phyloP scores from a whole-genome alignment of 108 stramenopile species.

The Parmales sp. region DNA sequence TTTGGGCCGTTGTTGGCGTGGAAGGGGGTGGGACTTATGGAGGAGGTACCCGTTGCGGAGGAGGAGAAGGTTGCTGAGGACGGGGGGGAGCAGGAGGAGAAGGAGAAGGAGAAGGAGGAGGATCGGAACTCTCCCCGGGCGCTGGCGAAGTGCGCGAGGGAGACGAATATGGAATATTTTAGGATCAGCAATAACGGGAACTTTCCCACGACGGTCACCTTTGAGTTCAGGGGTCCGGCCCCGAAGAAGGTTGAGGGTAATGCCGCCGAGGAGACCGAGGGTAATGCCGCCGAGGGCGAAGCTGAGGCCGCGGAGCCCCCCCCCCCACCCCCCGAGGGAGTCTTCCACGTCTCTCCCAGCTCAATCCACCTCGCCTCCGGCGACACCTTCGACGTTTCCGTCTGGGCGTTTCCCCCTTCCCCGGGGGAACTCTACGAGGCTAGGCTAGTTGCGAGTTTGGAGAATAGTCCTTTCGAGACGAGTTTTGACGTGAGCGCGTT shows the following conservation, averaged over 20 bases:
- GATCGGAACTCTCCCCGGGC: not conserved
- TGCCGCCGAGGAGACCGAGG: not conserved
- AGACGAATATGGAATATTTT: constrained; percentile 36
- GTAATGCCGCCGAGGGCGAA: not conserved
- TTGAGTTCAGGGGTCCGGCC: not conserved
- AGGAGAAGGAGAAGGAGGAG: not conserved
- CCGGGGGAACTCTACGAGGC: constrained; percentile 13
- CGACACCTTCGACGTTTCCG: constrained; percentile 37
- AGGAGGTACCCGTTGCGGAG: not conserved
- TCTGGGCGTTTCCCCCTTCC: constrained; percentile 41
- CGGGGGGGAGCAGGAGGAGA: not conserved
- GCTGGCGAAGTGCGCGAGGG: not conserved
- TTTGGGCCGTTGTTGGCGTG: constrained; percentile 43
- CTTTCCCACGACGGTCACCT: not conserved
- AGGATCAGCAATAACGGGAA: constrained; percentile 38
- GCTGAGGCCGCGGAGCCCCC: not conserved
- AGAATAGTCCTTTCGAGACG: constrained; percentile 5
- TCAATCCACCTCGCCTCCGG: constrained; percentile 30
- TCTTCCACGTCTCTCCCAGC: constrained; percentile 31
- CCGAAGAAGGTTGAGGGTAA: not conserved
- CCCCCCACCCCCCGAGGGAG: no score
- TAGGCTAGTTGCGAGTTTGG: constrained; percentile 13
- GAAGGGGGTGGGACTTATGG: constrained; percentile 12
- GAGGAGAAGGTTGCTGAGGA: not conserved
- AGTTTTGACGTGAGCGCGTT: constrained; percentile 26